Base-by-base conservation (phyloP, 352 stramenopile genomes). In the Phytophthora megakarya region DNA sequence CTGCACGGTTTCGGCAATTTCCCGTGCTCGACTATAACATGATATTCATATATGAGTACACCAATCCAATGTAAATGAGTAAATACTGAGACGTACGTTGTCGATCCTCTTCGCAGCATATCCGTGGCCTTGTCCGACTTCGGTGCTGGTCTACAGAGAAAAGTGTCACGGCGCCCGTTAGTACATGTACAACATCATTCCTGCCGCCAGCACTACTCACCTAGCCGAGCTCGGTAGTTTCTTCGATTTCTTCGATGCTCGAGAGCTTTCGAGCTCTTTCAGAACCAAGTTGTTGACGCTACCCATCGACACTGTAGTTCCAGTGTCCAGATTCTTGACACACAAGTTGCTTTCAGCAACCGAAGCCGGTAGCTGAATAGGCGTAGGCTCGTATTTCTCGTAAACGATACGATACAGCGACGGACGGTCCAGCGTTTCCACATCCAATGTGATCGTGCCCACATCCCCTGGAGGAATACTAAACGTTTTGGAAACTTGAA, bases 391-490 rank as follows among this genome's bases (percentile, higher is more conserved):
- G 42, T 96, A 94, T 61, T 94, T 93, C 33, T 96, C 87, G 58
- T 94, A 94, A 45, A 93, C 89, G 39, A 96, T 86, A 52, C 84
- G 84, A 75, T 93, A 96, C 21, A 93, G 56, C 21, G 85, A 94
- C 10, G 86, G 82, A 12, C 72, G 78, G 37, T 93, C 79, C 8
- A 96, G 76, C 4, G 86, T 91, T 69, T 96, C 87, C 5, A 81
- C 73, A 52, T 96, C 87, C 16, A 96, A 71, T 1, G 83, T 94
- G 61, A 96, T 93, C 16, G 83, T 85, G 2, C 87, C 87, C 37
- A 94, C 78, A 33, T 87, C 66, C 3, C 85, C 86, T 54, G 87
- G 85, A 38, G 84, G 87, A 18, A 93, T 92, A 46, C 61, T 80
- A 51, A 96, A 93, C 13, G 69, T 94, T 61, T 93, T 93, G 1